Evolutionary conservation across 306 rosid species (phyloP).

Genomic region (Canavalia gladiata): DNA sequence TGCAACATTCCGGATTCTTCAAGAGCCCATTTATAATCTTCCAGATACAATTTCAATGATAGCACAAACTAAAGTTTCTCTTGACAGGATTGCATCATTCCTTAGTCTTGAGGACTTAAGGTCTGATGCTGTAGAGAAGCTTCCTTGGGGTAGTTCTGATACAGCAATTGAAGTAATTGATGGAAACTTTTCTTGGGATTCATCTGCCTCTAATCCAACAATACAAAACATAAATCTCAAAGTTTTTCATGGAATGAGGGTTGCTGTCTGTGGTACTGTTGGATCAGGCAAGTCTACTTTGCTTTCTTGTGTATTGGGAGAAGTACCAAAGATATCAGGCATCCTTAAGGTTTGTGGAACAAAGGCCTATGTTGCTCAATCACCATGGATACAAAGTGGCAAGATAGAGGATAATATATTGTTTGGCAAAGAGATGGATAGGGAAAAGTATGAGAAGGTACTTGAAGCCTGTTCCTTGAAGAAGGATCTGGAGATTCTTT

Average conservation of each 20-base stretch:
- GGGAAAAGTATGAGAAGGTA: slow-evolving; percentile 75
- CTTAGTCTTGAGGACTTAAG: slow-evolving; percentile 61
- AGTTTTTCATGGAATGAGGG: slow-evolving; percentile 56
- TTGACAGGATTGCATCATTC: slow-evolving; percentile 63
- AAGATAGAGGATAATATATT: slow-evolving; percentile 83
- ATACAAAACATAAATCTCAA: slow-evolving; percentile 51
- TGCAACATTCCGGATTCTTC: slow-evolving; percentile 64
- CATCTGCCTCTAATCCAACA: slow-evolving; percentile 48
- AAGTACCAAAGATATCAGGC: slow-evolving; percentile 84
- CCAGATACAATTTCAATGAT: slow-evolving; percentile 61
- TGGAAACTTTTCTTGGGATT: slow-evolving; percentile 67
- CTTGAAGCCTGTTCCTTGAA: slow-evolving; percentile 87
- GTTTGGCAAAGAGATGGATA: slow-evolving; percentile 79
- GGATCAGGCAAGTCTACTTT: slow-evolving; percentile 86
- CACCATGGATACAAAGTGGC: slow-evolving; percentile 96
- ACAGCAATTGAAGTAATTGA: slow-evolving; percentile 54
- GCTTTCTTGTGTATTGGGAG: slow-evolving; percentile 84
- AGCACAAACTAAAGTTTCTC: slow-evolving; percentile 64
- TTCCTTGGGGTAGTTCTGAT: slow-evolving; percentile 54
- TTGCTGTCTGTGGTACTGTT: slow-evolving; percentile 67
- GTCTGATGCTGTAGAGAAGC: slow-evolving; percentile 53
- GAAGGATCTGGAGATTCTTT: slow-evolving; percentile 79
- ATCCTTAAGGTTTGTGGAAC: slow-evolving; percentile 75
- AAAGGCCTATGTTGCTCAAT: slow-evolving; percentile 91
- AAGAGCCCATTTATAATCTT: slow-evolving; percentile 55